Evolutionary conservation across 2,329 filamentous ascomycete genomes (phyloP).

Genomic region (Aspergillus sp.): DNA sequence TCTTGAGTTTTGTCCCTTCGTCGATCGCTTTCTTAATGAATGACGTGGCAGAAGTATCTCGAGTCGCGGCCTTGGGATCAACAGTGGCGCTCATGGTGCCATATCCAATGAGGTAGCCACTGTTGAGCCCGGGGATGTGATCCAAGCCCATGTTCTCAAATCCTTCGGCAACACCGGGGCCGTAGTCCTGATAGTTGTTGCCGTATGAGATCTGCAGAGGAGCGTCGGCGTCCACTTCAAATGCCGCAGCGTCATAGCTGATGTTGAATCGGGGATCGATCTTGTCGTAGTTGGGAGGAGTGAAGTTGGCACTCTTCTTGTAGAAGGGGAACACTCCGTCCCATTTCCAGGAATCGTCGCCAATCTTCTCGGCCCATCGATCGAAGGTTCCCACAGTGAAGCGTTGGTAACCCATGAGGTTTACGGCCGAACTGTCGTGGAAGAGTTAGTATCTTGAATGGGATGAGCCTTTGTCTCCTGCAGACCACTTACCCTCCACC

Average conservation of each 20-base stretch:
- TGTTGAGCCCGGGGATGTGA: conserved; percentile 23
- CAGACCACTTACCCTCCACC: no score
- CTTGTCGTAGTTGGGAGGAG: not conserved
- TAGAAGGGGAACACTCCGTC: not conserved
- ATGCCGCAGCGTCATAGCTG: not conserved
- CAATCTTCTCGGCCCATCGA: not conserved
- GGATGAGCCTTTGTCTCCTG: no score
- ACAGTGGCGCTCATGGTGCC: conserved; percentile 29
- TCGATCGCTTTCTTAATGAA: not conserved
- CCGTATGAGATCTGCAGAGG: conserved; percentile 32
- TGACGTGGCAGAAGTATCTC: conserved; percentile 6
- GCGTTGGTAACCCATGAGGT: not conserved
- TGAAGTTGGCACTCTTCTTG: not conserved
- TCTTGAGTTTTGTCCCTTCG: not conserved
- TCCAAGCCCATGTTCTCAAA: conserved; percentile 25
- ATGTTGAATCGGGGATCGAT: not conserved
- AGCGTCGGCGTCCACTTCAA: conserved; percentile 15
- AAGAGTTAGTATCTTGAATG: not conserved
- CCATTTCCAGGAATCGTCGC: not conserved
- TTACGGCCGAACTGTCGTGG: not conserved
- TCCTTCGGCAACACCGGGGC: conserved; percentile 24
- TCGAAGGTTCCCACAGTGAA: not conserved
- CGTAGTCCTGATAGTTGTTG: conserved; percentile 24
- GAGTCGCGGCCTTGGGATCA: conserved; percentile 13
- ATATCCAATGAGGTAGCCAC: conserved; percentile 18